Evolutionary conservation across 164 flowering plant species (phyloP).

Genomic region (Echeveria elegans): DNA sequence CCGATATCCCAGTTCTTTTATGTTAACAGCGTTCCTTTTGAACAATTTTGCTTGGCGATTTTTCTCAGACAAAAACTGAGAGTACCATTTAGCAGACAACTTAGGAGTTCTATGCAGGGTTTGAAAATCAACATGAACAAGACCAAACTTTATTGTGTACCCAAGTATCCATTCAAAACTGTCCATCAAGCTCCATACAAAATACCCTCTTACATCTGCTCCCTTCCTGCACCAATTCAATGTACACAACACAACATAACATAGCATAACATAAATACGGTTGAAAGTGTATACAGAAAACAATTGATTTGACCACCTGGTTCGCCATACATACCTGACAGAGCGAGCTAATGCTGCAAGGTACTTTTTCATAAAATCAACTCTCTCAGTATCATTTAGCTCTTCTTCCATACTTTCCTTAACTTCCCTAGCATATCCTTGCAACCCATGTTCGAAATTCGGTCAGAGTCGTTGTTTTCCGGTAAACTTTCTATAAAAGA

Average conservation of each 20-base stretch:
- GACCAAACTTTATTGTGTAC: slow-evolving; percentile 33
- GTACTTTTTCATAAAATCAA: slow-evolving; percentile 33
- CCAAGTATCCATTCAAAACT: slow-evolving; percentile 49
- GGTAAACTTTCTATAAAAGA: not conserved
- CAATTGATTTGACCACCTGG: not conserved
- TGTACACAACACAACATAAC: too few relatives aligned
- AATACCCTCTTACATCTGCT: slow-evolving; percentile 48
- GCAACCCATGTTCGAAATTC: not conserved
- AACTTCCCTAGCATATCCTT: slow-evolving; percentile 20
- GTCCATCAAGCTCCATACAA: slow-evolving; percentile 52
- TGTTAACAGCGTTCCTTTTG: not conserved
- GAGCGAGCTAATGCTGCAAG: slow-evolving; percentile 35
- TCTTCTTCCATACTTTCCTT: slow-evolving; percentile 8
- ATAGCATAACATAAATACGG: not conserved
- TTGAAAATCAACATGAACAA: slow-evolving; percentile 33
- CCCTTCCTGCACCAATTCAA: not conserved
- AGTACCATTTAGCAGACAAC: slow-evolving; percentile 47
- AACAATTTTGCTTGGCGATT: not conserved
- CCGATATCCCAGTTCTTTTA: not conserved
- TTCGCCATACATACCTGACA: slow-evolving; percentile 26
- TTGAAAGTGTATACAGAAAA: not conserved
- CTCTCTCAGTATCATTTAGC: slow-evolving; percentile 30
- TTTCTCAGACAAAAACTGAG: slow-evolving; percentile 19
- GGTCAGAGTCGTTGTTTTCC: not conserved
- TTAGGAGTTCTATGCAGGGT: slow-evolving; percentile 41